Evolutionary conservation across 1,284 basidiomycete genomes (phyloP).

Genomic region (Cutaneotrichosporon sp.): DNA sequence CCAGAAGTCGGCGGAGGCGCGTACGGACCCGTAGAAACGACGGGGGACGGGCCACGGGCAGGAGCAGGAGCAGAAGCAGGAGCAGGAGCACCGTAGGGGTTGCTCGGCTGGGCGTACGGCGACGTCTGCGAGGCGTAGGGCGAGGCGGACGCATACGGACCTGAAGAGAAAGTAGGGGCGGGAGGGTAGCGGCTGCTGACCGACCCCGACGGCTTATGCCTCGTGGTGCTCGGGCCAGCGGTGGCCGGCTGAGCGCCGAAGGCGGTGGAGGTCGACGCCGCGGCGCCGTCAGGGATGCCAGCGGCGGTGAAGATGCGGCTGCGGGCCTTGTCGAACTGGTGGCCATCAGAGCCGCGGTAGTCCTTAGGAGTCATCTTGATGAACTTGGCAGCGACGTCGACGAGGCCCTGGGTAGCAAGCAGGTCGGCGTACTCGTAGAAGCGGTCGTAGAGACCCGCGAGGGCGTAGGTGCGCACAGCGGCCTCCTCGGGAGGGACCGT

Average conservation of each 20-base stretch:
- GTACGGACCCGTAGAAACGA: constrained; percentile 30
- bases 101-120: constrained; percentile 7
- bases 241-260: constrained; percentile 26
- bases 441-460: constrained; percentile 81
- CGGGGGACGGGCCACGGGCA: constrained; percentile 11
- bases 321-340: constrained; percentile 61
- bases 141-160: constrained; percentile 6
- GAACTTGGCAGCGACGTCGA: constrained; percentile 78
- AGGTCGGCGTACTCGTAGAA: constrained; percentile 96
- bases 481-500: constrained; percentile 55
- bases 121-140: constrained; percentile 8
- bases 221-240: constrained; percentile 12
- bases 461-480: constrained; percentile 71
- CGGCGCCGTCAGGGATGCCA: constrained; percentile 23
- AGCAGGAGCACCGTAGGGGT: constrained; percentile 11
- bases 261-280: constrained; percentile 19
- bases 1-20: constrained; percentile 33
- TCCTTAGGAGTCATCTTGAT: constrained; percentile 75
- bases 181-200: constrained; percentile 17
- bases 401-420: constrained; percentile 82
- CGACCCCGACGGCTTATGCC: constrained; percentile 11
- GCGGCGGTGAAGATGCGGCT: constrained; percentile 53
- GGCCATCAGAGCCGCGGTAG: constrained; percentile 65
- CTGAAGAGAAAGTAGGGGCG: constrained; percentile 15
- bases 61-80: constrained; percentile 6